Percentiles rank a stretch among this genome's conserved stretches.
These are phyloP conservation scores for Colletotrichum gigasporum DNA, from an alignment of 2,329 filamentous ascomycete species.

Conservation along the genomic window DNA sequence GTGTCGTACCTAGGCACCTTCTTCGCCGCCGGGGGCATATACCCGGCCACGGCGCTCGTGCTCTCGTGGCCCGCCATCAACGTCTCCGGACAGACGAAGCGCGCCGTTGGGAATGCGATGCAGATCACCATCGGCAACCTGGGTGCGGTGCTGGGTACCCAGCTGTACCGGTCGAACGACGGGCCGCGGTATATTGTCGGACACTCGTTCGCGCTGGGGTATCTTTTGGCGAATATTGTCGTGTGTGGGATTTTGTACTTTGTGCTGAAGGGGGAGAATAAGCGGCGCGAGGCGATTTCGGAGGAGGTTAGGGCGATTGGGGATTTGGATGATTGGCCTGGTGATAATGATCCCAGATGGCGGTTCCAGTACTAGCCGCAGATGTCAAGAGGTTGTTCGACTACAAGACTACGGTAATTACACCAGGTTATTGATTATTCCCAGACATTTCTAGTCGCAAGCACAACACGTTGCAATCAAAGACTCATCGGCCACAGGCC, in stretches of 20 bases:
- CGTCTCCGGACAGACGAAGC: constrained; percentile 75
- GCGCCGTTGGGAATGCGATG: constrained; percentile 74
- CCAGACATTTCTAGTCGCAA: no score
- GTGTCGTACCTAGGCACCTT: constrained; percentile 70
- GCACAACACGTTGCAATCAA: no score
- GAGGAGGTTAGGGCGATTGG: constrained; percentile 59
- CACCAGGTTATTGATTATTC: no score
- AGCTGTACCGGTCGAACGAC: constrained; percentile 70
- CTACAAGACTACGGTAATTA: no score
- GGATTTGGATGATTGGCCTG: constrained; percentile 62
- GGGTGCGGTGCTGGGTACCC: constrained; percentile 74
- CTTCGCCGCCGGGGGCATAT: constrained; percentile 73
- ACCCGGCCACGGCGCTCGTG: constrained; percentile 70
- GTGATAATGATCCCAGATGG: constrained; percentile 73
- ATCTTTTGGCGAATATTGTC: constrained; percentile 66
- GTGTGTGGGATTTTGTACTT: constrained; percentile 63
- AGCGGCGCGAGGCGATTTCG: constrained; percentile 52
- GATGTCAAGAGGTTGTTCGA: no score
- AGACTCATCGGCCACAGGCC: no score
- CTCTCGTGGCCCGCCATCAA: constrained; percentile 79
- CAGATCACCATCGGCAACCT: constrained; percentile 78
- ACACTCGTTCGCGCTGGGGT: constrained; percentile 72
- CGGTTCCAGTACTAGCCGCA: constrained; percentile 72
- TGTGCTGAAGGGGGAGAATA: constrained; percentile 67
- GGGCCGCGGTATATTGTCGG: constrained; percentile 72